Conservation (phyloP, 2,329 filamentous ascomycete species). For the Aspergillus sp. region DNA sequence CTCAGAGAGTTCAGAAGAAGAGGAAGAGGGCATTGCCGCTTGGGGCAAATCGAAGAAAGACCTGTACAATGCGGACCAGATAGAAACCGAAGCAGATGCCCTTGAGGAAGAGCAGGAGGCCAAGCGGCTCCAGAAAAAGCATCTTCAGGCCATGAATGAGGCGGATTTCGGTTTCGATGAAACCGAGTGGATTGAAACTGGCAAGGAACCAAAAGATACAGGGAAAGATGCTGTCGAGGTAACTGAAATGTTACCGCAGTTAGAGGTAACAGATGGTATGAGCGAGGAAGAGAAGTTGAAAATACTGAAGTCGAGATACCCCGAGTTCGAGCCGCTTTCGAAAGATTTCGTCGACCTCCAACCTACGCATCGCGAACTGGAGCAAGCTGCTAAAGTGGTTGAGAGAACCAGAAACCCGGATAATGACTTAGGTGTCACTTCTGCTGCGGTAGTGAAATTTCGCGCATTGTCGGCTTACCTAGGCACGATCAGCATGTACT, state of each 20-base stretch:
- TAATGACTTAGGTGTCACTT: conserved; percentile 35
- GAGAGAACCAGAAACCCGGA: conserved; percentile 30
- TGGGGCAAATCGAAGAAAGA: conserved; percentile 86
- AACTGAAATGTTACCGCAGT: conserved; percentile 75
- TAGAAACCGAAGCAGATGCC: conserved; percentile 64
- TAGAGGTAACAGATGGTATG: conserved; percentile 76
- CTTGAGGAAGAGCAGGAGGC: conserved; percentile 90
- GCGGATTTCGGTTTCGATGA: conserved; percentile 92
- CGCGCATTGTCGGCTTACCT: conserved; percentile 79
- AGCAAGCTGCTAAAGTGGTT: conserved; percentile 51
- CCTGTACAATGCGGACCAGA: conserved; percentile 82
- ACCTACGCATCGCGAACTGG: conserved; percentile 50
- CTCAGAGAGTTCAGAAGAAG: conserved; percentile 18
- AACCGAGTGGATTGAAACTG: conserved; percentile 65
- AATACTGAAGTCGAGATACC: conserved; percentile 72
- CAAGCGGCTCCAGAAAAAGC: conserved; percentile 79
- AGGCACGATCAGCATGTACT: conserved; percentile 83
- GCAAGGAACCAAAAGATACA: conserved; percentile 38
- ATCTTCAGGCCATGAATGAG: conserved; percentile 77
- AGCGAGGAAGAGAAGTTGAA: conserved; percentile 62
- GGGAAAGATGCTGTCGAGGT: conserved; percentile 51
- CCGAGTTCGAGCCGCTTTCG: conserved; percentile 80
- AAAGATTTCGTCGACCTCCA: conserved; percentile 72
- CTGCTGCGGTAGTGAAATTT: conserved; percentile 62
- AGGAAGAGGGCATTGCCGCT: conserved; percentile 54